Evolutionary conservation across 2,329 filamentous ascomycete genomes (phyloP).

Genomic region (Aureobasidium sp.): DNA sequence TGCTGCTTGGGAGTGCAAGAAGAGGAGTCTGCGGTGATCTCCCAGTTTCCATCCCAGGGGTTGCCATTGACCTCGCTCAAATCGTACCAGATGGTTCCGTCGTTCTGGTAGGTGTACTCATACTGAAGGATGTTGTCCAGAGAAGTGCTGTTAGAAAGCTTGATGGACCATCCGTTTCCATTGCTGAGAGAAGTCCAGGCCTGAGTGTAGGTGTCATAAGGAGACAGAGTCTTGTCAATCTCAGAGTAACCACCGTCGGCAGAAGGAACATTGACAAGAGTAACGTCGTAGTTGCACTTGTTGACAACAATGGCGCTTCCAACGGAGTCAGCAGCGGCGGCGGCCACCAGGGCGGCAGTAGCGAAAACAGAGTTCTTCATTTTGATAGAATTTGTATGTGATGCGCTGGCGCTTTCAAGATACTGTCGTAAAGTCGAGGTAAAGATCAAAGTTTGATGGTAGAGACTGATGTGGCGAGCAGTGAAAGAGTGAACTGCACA

Average conservation of each 20-base stretch:
- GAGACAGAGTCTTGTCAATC: constrained; percentile 23
- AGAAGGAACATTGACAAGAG: constrained; percentile 27
- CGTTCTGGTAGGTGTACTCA: constrained; percentile 34
- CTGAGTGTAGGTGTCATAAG: constrained; percentile 26
- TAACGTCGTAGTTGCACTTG: constrained; percentile 29
- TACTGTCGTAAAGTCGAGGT: neutral
- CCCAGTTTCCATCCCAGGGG: constrained; percentile 33
- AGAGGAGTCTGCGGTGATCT: constrained; percentile 26
- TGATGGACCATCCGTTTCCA: constrained; percentile 33
- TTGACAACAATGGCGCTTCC: constrained; percentile 29
- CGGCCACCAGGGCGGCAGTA: constrained; percentile 22
- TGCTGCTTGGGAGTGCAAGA: constrained; percentile 28
- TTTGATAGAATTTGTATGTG: constrained; percentile 18
- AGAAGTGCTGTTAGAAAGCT: constrained; percentile 29
- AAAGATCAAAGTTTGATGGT: constrained; percentile 16
- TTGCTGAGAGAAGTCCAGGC: constrained; percentile 30
- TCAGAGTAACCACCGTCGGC: constrained; percentile 23
- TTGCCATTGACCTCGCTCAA: constrained; percentile 33
- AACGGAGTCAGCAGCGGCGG: constrained; percentile 18
- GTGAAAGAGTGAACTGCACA: constrained; percentile 31
- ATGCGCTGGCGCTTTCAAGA: neutral
- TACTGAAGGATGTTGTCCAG: constrained; percentile 31
- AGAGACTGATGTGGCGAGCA: constrained; percentile 25
- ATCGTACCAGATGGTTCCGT: constrained; percentile 34
- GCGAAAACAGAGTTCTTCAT: constrained; percentile 26